Evolutionary conservation across 73 alveolate genomes (phyloP).

Genomic region (Paramecium sexaurelia): DNA sequence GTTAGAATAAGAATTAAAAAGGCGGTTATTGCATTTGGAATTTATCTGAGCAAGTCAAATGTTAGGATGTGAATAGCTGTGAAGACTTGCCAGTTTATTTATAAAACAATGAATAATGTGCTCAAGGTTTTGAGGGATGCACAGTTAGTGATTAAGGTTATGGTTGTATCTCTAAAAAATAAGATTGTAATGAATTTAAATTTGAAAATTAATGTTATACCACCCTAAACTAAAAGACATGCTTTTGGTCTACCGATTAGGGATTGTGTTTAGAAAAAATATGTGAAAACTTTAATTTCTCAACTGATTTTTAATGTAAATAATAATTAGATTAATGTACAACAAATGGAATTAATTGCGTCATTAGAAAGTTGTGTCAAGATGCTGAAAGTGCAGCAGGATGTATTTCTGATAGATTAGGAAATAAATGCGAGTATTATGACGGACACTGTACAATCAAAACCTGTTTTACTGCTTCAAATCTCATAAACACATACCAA

Average conservation of each 20-base stretch:
- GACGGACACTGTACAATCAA: neutral
- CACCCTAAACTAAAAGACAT: neutral
- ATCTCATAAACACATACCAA: neutral
- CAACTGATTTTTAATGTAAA: neutral
- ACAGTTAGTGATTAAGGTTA: neutral
- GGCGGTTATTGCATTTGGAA: neutral
- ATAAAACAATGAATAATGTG: neutral
- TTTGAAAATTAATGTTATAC: neutral
- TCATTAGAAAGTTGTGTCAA: neutral
- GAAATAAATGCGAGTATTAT: neutral
- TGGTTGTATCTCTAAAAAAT: neutral
- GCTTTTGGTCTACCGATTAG: neutral
- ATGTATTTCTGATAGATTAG: neutral
- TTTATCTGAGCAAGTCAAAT: neutral
- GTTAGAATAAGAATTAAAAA: neutral
- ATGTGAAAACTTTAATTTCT: neutral
- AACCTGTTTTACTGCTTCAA: neutral
- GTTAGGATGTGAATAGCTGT: neutral
- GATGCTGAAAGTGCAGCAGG: neutral
- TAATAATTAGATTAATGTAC: neutral
- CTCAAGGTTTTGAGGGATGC: neutral
- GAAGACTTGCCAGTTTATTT: neutral
- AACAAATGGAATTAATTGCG: neutral
- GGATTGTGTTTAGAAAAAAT: neutral
- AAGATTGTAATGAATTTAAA: neutral